Evolutionary conservation across 208 protist species (phyloP).

Genomic region (Acanthamoeba healyi): DNA sequence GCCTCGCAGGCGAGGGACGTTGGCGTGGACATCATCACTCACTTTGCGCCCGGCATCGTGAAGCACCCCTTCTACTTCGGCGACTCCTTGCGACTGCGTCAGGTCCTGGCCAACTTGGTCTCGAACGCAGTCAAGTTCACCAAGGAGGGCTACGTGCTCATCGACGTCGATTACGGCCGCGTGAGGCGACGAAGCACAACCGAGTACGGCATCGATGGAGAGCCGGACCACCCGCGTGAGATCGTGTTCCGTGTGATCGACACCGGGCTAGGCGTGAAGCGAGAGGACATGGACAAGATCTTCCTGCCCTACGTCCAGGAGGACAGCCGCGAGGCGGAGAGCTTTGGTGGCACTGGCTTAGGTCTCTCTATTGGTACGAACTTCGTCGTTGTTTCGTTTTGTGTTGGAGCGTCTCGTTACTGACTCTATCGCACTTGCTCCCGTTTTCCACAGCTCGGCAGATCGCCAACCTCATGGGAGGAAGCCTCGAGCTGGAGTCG

Average conservation of each 20-base stretch:
- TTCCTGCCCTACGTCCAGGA: constrained; percentile 57
- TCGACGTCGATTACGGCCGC: constrained; percentile 52
- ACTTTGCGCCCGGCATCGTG: constrained; percentile 14
- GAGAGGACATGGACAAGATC: constrained; percentile 19
- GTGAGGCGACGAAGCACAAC: background rate
- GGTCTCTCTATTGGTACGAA: constrained; percentile 20
- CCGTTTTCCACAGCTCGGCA: background rate
- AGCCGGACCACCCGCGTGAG: background rate
- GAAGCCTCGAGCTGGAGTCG: constrained; percentile 36
- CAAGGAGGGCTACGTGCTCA: constrained; percentile 53
- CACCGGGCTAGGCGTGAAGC: constrained; percentile 41
- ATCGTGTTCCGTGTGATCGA: constrained; percentile 54
- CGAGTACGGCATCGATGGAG: background rate
- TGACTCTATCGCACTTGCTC: background rate
- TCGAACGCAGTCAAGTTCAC: constrained; percentile 51
- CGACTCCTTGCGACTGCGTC: constrained; percentile 23
- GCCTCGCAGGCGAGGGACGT: constrained; percentile 11
- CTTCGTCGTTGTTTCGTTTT: background rate
- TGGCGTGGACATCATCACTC: constrained; percentile 46
- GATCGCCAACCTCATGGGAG: constrained; percentile 33
- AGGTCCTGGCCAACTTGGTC: constrained; percentile 24
- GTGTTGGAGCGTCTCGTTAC: too few species aligned
- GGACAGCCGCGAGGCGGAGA: background rate
- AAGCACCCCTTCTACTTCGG: constrained; percentile 43
- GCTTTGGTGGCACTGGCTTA: constrained; percentile 43